Evolutionary conservation across 1,284 basidiomycete species (phyloP).

Genomic region (Fomitopsis schrenkii): DNA sequence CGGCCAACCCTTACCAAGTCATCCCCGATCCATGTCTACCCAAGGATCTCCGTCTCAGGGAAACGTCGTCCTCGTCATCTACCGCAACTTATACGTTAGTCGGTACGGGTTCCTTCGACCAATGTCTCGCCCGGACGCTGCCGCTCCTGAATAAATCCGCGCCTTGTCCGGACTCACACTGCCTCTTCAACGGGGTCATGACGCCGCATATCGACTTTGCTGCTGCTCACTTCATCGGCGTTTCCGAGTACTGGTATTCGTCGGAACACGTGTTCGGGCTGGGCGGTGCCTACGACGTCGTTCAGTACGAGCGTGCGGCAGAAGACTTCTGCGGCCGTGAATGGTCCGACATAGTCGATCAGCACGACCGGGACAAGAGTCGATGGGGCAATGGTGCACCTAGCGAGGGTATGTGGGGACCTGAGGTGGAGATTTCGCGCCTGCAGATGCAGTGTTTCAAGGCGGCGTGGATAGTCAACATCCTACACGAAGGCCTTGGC

Average conservation of each 20-base stretch:
- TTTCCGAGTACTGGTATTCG: slow-evolving; percentile 99
- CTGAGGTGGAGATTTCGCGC: slow-evolving; percentile 76
- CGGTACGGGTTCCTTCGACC: slow-evolving; percentile 91
- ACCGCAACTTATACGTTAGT: slow-evolving; percentile 56
- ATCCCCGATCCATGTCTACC: slow-evolving; percentile 91
- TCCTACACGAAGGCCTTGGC: slow-evolving; percentile 94
- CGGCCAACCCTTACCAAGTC: slow-evolving; percentile 31
- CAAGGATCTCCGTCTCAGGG: slow-evolving; percentile 57
- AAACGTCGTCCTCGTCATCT: slow-evolving; percentile 33
- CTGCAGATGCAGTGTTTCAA: slow-evolving; percentile 99
- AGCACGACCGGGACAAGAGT: slow-evolving; percentile 56
- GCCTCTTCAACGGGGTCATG: slow-evolving; percentile 96
- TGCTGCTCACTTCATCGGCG: slow-evolving; percentile 91
- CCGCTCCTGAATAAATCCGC: slow-evolving; percentile 84
- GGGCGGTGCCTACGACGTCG: slow-evolving; percentile 94
- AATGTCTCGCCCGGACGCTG: slow-evolving; percentile 73
- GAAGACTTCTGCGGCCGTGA: slow-evolving; percentile 79
- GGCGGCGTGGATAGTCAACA: slow-evolving; percentile 96
- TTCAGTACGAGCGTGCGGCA: slow-evolving; percentile 93
- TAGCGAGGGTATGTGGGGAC: slow-evolving; percentile 56
- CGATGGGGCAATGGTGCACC: slow-evolving; percentile 30
- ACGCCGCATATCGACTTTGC: slow-evolving; percentile 91
- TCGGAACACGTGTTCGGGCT: slow-evolving; percentile 94
- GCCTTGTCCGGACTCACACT: slow-evolving; percentile 82
- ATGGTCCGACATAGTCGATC: slow-evolving; percentile 73